Conservation (phyloP, 495 filamentous ascomycete species). For the Hypomontagnella submonticulosa region DNA sequence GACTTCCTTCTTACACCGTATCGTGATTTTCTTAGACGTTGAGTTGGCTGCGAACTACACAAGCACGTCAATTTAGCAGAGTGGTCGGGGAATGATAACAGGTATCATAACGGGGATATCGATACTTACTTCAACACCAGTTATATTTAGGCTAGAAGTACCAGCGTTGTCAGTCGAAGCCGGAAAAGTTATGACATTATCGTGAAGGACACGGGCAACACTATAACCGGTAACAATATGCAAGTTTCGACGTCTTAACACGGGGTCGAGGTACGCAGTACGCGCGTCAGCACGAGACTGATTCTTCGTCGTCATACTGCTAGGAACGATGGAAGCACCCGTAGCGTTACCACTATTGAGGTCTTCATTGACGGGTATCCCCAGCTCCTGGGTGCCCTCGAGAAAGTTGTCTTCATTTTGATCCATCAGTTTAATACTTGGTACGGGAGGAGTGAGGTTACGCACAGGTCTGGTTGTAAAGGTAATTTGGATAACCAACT, state of each 20-base stretch:
- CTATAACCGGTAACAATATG: conserved; percentile 58
- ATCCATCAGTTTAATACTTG: conserved; percentile 18
- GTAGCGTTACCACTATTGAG: conserved; percentile 59
- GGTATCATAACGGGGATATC: conserved; percentile 1
- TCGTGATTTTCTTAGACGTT: conserved; percentile 21
- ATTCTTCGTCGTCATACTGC: conserved; percentile 56
- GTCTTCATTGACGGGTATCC: conserved; percentile 59
- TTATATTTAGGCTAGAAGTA: conserved; percentile 41
- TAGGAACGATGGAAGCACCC: conserved; percentile 60
- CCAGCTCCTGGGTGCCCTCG: conserved; percentile 59
- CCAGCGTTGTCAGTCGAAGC: conserved; percentile 51
- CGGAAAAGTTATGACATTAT: conserved; percentile 40
- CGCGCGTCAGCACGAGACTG: conserved; percentile 65
- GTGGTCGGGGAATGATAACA: conserved; percentile 10
- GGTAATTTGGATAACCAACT: conserved; percentile 63
- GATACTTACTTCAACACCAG: conserved; percentile 23
- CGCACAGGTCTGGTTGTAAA: conserved; percentile 61
- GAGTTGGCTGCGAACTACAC: conserved; percentile 40
- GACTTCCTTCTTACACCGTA: conserved; percentile 56
- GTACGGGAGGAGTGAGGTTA: neutral
- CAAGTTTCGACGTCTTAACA: conserved; percentile 58
- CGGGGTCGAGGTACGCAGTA: conserved; percentile 56
- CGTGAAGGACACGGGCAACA: conserved; percentile 54
- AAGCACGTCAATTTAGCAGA: conserved; percentile 29
- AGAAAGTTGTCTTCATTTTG: conserved; percentile 61